Evolutionary conservation across 306 rosid species (phyloP).

Genomic region (Psophocarpus tetragonolobus): DNA sequence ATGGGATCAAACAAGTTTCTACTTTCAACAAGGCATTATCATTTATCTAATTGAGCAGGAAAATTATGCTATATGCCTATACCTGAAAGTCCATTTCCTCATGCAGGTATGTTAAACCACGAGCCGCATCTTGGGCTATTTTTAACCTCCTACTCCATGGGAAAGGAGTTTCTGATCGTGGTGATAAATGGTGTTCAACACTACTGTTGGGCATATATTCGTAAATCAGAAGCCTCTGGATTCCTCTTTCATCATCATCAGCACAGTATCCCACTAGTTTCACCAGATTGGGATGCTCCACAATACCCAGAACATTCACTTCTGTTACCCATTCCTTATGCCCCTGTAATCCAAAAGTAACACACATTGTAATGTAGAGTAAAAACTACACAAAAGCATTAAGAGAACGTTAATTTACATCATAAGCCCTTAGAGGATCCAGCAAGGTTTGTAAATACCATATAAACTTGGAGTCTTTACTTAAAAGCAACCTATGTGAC

Average conservation of each 20-base stretch:
- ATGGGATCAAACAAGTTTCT: slow-evolving; percentile 12
- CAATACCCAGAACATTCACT: slow-evolving; percentile 96
- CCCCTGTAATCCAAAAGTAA: slow-evolving; percentile 60
- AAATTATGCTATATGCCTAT: slow-evolving; percentile 34
- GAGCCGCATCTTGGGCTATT: slow-evolving; percentile 91
- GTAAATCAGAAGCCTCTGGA: slow-evolving; percentile 85
- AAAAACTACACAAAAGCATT: background rate
- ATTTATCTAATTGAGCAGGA: slow-evolving; percentile 5
- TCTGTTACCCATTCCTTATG: slow-evolving; percentile 99
- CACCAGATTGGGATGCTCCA: slow-evolving; percentile 95
- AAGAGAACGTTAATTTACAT: slow-evolving; percentile 2
- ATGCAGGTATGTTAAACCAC: slow-evolving; percentile 85
- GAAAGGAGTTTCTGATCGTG: slow-evolving; percentile 63
- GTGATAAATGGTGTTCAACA: slow-evolving; percentile 75
- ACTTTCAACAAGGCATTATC: background rate
- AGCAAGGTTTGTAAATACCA: background rate
- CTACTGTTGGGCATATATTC: slow-evolving; percentile 89
- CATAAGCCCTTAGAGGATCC: background rate
- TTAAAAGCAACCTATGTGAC: no score
- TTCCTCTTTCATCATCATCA: slow-evolving; percentile 97
- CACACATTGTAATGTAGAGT: slow-evolving; percentile 13
- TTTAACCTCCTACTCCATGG: slow-evolving; percentile 81
- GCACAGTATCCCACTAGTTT: slow-evolving; percentile 96
- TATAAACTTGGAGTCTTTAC: no score
- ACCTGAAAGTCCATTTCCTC: slow-evolving; percentile 98